Base-by-base conservation (phyloP, 345 rosid genomes). In the Moricandia arvensis region DNA sequence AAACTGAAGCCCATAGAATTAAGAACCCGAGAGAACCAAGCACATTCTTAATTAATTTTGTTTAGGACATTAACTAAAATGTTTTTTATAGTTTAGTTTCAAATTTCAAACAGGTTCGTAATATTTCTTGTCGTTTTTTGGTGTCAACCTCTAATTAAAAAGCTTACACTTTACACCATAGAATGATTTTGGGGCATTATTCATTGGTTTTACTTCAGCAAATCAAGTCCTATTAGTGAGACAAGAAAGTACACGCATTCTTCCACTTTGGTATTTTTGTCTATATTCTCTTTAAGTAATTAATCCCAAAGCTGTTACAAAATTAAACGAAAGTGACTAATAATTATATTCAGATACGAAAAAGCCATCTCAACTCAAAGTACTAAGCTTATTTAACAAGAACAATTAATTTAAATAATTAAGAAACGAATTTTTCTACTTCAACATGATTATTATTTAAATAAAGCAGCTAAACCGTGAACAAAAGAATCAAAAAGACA, bases 201-300 rank as follows among this genome's bases (percentile, higher is more conserved):
- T 55, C 67, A 53, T 53, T 75, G 51, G 71, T 54, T 43, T 54
- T 3, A 63, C n/a, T 59, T 72, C 24, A 61, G 62, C 55, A 34
- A 65, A 77, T 58, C 80, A 77, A 71, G 72, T 34, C 65, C 47
- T 26, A 77, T 71, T 59, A 77, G 76, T 47, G 76, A 47, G 68
- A 71, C 76, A 77, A 77, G 68, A 71, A 77, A 71, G 68, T 65
- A 71, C 72, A 77, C 68, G 80, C 73, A 55, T 72, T 77, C 63
- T 59, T 77, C 73, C 62, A 77, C 80, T 71, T 72, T 35, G 72
- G 34, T 17, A 8, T 13, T 35, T 59, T 77, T 66, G 80, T 71
- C 76, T 71, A 72, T 77, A 77, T 72, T 77, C 72, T 58, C 34
- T 65, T 70, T 17, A 71, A 38, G 30, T 65, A 77, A 58, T 71